phyloP scores from a whole-genome alignment of 2,329 filamentous ascomycete genomes.

The Bipolaris cookei region DNA sequence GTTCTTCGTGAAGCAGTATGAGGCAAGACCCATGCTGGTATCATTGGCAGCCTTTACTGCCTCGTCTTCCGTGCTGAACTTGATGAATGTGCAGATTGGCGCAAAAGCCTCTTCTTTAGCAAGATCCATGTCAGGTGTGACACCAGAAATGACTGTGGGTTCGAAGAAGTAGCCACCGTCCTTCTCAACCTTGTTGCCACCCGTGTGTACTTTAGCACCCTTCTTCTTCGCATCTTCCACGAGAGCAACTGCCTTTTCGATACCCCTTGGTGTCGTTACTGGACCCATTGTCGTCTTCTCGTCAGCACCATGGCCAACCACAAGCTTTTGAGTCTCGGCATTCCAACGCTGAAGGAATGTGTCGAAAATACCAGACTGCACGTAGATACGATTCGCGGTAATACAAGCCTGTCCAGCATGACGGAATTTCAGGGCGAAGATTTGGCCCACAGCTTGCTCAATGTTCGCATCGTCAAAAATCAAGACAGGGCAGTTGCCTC shows the following conservation, averaged over 20 bases:
- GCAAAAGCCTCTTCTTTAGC: slow-evolving; percentile 69
- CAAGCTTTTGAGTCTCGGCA: slow-evolving; percentile 60
- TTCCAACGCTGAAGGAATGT: slow-evolving; percentile 63
- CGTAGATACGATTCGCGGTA: slow-evolving; percentile 69
- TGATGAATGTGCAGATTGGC: slow-evolving; percentile 67
- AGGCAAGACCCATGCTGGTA: slow-evolving; percentile 68
- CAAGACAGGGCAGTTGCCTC: slow-evolving; percentile 69
- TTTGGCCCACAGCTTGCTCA: slow-evolving; percentile 58
- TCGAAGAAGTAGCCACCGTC: slow-evolving; percentile 71
- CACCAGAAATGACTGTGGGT: slow-evolving; percentile 68
- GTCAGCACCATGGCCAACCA: slow-evolving; percentile 66
- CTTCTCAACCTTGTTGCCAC: slow-evolving; percentile 59
- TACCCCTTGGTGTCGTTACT: slow-evolving; percentile 61
- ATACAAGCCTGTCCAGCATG: slow-evolving; percentile 71
- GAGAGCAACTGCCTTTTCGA: slow-evolving; percentile 65
- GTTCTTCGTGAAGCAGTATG: slow-evolving; percentile 72
- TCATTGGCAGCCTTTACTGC: slow-evolving; percentile 65
- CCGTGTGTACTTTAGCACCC: slow-evolving; percentile 69
- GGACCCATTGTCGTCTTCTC: slow-evolving; percentile 66
- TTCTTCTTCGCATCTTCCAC: slow-evolving; percentile 68
- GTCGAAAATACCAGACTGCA: slow-evolving; percentile 68
- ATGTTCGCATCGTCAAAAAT: slow-evolving; percentile 70
- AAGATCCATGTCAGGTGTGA: slow-evolving; percentile 64
- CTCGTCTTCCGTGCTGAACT: slow-evolving; percentile 71
- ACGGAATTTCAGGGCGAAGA: slow-evolving; percentile 60